These are phyloP conservation scores for Mucor velutinosus DNA, from an alignment of 371 early-diverging fungal genomes.

Conservation along the genomic window DNA sequence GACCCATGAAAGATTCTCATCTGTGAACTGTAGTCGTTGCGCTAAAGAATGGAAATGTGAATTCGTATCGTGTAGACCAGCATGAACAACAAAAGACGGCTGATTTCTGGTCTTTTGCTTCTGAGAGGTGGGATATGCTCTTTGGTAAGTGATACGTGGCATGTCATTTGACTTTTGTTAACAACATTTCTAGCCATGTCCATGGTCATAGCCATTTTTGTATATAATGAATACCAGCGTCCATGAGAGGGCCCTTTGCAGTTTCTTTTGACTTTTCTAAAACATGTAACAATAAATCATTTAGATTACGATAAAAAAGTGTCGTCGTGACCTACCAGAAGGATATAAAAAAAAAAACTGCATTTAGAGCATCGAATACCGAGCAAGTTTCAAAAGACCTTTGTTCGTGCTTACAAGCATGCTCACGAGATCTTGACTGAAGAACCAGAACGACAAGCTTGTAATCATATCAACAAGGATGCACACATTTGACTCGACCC, in stretches of 20 bases:
- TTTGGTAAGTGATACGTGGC: constrained; percentile 20
- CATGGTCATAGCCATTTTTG: constrained; percentile 29
- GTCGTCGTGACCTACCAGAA: no score
- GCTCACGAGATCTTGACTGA: no score
- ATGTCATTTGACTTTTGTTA: not conserved
- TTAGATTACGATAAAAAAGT: no score
- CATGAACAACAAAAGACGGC: constrained; percentile 23
- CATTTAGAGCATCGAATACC: no score
- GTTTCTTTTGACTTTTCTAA: not conserved
- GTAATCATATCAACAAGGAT: no score
- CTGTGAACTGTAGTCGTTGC: constrained; percentile 24
- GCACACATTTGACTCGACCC: no score
- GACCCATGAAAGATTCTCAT: not conserved
- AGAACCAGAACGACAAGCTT: no score
- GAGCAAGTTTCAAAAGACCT: no score
- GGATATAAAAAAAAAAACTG: no score
- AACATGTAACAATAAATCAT: not conserved
- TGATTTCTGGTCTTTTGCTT: constrained; percentile 30
- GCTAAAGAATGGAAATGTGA: constrained; percentile 25
- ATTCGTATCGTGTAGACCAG: constrained; percentile 30
- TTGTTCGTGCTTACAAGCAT: no score
- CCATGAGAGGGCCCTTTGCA: not conserved
- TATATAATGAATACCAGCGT: constrained; percentile 33
- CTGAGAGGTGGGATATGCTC: constrained; percentile 39
- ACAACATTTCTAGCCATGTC: constrained; percentile 23